Evolutionary conservation across 2,329 filamentous ascomycete genomes (phyloP), one percentile per base, ranked within the genome.

Genomic region (Sporothrix phasma): DNA sequence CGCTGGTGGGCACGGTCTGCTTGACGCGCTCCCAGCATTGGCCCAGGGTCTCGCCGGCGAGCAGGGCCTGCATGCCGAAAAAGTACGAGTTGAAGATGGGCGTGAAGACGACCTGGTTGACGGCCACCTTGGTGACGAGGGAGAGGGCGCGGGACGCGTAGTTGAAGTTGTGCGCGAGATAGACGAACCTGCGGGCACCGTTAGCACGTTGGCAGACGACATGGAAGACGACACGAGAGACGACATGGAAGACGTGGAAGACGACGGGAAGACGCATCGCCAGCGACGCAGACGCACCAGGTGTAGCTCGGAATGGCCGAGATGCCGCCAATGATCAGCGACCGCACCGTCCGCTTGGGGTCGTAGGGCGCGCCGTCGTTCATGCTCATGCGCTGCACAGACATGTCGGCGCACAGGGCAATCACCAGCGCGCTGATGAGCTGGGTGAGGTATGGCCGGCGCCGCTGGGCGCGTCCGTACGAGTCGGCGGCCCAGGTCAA

Each of bases 31-130:
- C 84, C 74, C 84, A 82, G 1, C 88, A 83, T 63, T 90, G 87
- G 6, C 76, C 72, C 1, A 86, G 72, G 0, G 80, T 81, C 31
- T 88, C 87, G 43, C 91, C 92, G 0, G 85, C 82, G 1, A 95
- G 79, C 3, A 92, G 77, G 0, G 89, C 88, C 72, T 95, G 90
- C 75, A 88, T 81, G 66, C 87, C 85, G 74, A 96, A 90, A 76
- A 96, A 96, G 74, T 90, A 91, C 26, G 84, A 81, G 75, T 89
- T 93, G 78, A 95, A 95, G 10, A 89, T 71, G 1, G 93, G 91
- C 1, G 92, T 90, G 76, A 95, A 96, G 69, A 85, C 76, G 13
- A 83, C 73, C 76, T 97, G 92, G 75, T 92, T 94, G 43, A 97
- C 81, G 46, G 81, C 73, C 65, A 96, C 89, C 76, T 96, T 96